Percentiles rank a stretch among this genome's conserved stretches.
Evolutionary conservation across 352 stramenopile genomes (phyloP).

Genomic region (Pythium insidiosum): DNA sequence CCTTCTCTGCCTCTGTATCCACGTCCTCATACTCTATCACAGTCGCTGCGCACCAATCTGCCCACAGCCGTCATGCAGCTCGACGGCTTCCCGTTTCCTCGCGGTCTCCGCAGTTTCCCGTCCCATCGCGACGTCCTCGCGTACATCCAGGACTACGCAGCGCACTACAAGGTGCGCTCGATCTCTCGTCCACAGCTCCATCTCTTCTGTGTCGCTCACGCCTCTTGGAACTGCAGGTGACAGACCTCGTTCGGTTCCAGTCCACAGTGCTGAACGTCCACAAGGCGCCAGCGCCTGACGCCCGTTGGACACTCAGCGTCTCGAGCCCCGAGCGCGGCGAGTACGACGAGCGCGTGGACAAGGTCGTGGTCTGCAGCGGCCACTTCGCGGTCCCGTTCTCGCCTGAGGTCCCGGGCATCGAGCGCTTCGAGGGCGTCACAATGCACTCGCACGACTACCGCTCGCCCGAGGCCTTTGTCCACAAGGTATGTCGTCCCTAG

Average conservation of each 20-base stretch:
- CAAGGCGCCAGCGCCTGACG: conserved; percentile 15
- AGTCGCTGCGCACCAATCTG: conserved; percentile 78
- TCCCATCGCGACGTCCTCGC: conserved; percentile 50
- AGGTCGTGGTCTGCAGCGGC: conserved; percentile 70
- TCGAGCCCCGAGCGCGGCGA: conserved; percentile 19
- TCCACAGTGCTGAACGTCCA: conserved; percentile 38
- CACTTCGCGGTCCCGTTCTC: conserved; percentile 60
- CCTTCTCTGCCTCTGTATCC: too few species aligned
- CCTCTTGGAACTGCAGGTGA: too few species aligned
- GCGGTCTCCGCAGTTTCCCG: conserved; percentile 40
- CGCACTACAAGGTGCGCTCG: conserved; percentile 22
- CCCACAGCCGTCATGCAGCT: conserved; percentile 78
- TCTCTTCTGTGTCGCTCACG: too few species aligned
- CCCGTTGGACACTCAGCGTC: conserved; percentile 32
- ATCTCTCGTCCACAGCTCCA: too few species aligned
- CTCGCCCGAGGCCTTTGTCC: conserved; percentile 6
- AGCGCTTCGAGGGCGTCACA: conserved; percentile 25
- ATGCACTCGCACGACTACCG: conserved; percentile 28
- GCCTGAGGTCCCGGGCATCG: conserved; percentile 35
- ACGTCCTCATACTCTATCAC: too few species aligned
- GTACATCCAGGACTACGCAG: conserved; percentile 67
- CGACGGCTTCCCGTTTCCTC: conserved; percentile 54
- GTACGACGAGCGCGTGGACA: conserved; percentile 68
- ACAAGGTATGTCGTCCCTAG: conserved; percentile 15
- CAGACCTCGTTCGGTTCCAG: conserved; percentile 36